Evolutionary conservation across 371 early-diverging fungal species (phyloP).

Genomic region (Gilbertella persicaria): DNA sequence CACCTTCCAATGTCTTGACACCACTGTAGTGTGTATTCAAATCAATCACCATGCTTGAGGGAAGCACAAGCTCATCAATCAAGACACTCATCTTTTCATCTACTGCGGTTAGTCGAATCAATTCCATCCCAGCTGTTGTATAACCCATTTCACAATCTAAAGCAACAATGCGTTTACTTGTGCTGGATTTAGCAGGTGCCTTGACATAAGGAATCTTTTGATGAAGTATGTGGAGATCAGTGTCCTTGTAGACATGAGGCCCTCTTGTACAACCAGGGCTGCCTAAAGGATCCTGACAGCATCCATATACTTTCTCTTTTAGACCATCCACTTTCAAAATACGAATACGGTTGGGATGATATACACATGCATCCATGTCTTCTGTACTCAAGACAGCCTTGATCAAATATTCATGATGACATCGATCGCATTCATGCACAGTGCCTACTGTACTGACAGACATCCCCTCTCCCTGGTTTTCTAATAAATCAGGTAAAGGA

Average conservation of each 20-base stretch:
- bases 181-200: constrained; percentile 22
- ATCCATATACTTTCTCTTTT: constrained; percentile 43
- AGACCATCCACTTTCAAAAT: constrained; percentile 39
- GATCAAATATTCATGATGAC: constrained; percentile 44
- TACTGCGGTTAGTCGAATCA: constrained; percentile 56
- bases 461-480: too few relatives aligned
- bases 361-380: constrained; percentile 41
- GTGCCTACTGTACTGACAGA: constrained; percentile 22
- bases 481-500: constrained; percentile 32
- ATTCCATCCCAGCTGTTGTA: constrained; percentile 57
- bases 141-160: constrained; percentile 58
- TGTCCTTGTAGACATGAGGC: constrained; percentile 54
- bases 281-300: constrained; percentile 48
- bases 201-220: constrained; percentile 45
- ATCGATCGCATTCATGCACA: constrained; percentile 47
- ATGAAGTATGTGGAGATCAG: constrained; percentile 30
- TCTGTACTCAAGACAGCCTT: constrained; percentile 32
- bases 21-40: constrained; percentile 60
- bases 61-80: constrained; percentile 58
- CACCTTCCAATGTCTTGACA: constrained; percentile 52
- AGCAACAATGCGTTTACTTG: constrained; percentile 27
- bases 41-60: constrained; percentile 53
- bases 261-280: constrained; percentile 53
- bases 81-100: constrained; percentile 44
- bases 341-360: constrained; percentile 41